These are phyloP conservation scores for Leptographium radiaticola DNA, from an alignment of 2,329 filamentous ascomycete genomes.

Conservation along the genomic window DNA sequence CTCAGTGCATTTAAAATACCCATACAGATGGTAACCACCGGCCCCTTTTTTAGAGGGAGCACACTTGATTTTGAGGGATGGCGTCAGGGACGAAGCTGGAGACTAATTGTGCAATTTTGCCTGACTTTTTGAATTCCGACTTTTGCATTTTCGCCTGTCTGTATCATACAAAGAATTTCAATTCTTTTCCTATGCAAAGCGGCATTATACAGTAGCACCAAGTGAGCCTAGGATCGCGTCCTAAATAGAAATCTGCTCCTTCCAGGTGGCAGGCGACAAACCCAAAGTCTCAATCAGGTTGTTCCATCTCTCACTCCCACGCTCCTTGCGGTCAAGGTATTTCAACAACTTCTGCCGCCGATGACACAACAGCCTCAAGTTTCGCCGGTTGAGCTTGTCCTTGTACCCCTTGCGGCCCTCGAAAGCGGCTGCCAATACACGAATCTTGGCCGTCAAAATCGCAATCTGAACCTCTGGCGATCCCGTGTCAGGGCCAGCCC, in stretches of 20 bases:
- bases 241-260: slow-evolving; percentile 65
- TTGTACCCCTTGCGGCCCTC: slow-evolving; percentile 55
- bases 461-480: slow-evolving; percentile 96
- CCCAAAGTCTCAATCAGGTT: slow-evolving; percentile 75
- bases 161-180: neutral
- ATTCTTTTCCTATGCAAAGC: neutral
- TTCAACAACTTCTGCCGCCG: slow-evolving; percentile 75
- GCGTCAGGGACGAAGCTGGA: neutral
- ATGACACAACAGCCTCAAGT: slow-evolving; percentile 74
- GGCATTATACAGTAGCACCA: neutral
- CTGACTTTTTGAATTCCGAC: neutral
- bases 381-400: slow-evolving; percentile 91
- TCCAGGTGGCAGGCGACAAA: slow-evolving; percentile 77
- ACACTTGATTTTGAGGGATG: neutral
- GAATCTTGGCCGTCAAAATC: slow-evolving; percentile 88
- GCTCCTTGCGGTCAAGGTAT: slow-evolving; percentile 81
- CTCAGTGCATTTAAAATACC: slow-evolving; percentile 2
- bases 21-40: neutral
- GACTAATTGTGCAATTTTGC: neutral
- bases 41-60: neutral
- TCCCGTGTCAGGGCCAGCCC: slow-evolving; percentile 84
- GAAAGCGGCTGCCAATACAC: slow-evolving; percentile 61
- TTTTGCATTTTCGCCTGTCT: neutral
- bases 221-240: neutral
- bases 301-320: slow-evolving; percentile 81